These are phyloP conservation scores for Pestalotiopsis sp. DNA, from an alignment of 2,329 filamentous ascomycete genomes.

Conservation along the genomic window DNA sequence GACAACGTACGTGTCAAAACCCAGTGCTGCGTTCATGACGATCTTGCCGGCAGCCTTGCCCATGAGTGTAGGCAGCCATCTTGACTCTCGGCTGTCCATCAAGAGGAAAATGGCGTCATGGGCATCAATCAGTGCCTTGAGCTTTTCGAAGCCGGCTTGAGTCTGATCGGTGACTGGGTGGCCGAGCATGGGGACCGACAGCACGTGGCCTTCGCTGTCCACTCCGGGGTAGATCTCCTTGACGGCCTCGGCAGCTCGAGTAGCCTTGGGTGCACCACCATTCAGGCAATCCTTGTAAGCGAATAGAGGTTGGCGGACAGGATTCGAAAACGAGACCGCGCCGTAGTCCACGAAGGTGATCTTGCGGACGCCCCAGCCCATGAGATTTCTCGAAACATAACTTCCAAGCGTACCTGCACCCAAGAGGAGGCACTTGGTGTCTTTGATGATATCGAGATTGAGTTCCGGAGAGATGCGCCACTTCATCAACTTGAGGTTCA, in stretches of 20 bases:
- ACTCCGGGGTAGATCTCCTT: slow-evolving; percentile 89
- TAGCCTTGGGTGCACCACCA: slow-evolving; percentile 82
- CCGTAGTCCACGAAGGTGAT: slow-evolving; percentile 97
- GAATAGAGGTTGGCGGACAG: slow-evolving; percentile 91
- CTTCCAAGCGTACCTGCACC: slow-evolving; percentile 92
- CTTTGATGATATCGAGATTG: slow-evolving; percentile 84
- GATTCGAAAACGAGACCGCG: slow-evolving; percentile 91
- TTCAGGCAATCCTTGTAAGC: slow-evolving; percentile 84
- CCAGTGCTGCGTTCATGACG: slow-evolving; percentile 93
- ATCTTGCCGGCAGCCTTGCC: slow-evolving; percentile 91
- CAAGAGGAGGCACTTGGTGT: slow-evolving; percentile 84
- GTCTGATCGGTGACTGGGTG: slow-evolving; percentile 81
- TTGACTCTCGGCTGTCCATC: slow-evolving; percentile 92
- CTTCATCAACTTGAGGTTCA: slow-evolving; percentile 98
- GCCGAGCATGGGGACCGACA: slow-evolving; percentile 93
- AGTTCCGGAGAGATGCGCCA: slow-evolving; percentile 92
- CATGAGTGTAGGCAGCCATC: slow-evolving; percentile 96
- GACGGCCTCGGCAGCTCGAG: slow-evolving; percentile 76
- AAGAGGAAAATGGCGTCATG: slow-evolving; percentile 96
- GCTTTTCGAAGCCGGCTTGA: slow-evolving; percentile 70
- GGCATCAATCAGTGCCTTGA: slow-evolving; percentile 73
- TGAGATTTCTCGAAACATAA: slow-evolving; percentile 86
- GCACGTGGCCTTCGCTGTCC: slow-evolving; percentile 73
- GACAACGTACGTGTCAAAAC: slow-evolving; percentile 95
- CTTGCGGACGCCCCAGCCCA: slow-evolving; percentile 94